Conservation (phyloP, 371 early-diverging fungal species). For the Massospora cicadina region DNA sequence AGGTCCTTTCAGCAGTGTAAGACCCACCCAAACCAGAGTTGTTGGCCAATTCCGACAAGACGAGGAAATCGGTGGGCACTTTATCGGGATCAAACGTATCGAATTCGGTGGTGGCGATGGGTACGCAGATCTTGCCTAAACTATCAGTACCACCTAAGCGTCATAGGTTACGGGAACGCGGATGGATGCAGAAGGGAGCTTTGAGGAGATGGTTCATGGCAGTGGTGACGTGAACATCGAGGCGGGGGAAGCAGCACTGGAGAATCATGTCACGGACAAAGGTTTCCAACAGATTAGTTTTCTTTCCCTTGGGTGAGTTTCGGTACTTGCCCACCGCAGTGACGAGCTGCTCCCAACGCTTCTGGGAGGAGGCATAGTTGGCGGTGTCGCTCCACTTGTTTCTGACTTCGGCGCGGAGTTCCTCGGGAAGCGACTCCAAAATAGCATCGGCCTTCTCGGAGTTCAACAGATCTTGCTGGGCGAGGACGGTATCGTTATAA, state of each 20-base stretch:
- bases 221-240: conserved; percentile 88
- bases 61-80: background rate
- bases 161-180: conserved; percentile 53
- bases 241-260: conserved; percentile 80
- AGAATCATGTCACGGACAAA: conserved; percentile 51
- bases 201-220: conserved; percentile 94
- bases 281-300: background rate
- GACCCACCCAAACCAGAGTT: background rate
- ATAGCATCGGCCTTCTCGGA: background rate
- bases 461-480: background rate
- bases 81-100: background rate
- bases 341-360: background rate
- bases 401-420: background rate
- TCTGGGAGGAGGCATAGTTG: background rate
- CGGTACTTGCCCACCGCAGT: background rate
- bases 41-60: background rate
- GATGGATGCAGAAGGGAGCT: conserved; percentile 97
- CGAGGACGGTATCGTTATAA: background rate
- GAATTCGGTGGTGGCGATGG: background rate
- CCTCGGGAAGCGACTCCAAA: background rate
- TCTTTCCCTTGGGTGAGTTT: background rate
- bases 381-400: background rate
- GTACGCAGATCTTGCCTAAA: background rate
- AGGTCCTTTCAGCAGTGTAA: background rate
- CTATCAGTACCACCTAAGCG: background rate